These are phyloP conservation scores for Pythium sp. DNA, from an alignment of 352 stramenopile genomes.

Conservation along the genomic window DNA sequence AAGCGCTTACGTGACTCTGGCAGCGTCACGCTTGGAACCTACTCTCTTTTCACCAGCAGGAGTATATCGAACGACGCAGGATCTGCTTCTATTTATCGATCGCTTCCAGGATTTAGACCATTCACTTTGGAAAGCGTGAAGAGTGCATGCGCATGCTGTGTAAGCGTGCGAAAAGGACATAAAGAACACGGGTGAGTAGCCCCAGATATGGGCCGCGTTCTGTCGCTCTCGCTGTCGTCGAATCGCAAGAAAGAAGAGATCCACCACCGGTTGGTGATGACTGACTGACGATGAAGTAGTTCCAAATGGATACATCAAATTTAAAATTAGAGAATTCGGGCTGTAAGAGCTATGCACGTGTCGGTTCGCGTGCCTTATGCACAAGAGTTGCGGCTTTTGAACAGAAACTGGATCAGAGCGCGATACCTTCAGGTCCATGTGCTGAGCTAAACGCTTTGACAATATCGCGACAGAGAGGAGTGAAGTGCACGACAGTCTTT, in stretches of 20 bases:
- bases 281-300: not conserved
- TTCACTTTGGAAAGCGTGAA: not conserved
- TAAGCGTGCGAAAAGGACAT: not conserved
- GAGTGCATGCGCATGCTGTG: not conserved
- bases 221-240: not conserved
- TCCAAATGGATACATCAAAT: constrained; percentile 1
- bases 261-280: not conserved
- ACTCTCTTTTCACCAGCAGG: not conserved
- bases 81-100: not conserved
- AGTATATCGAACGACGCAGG: not conserved
- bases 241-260: not conserved
- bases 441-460: not conserved
- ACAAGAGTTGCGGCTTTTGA: not conserved
- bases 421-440: not conserved
- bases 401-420: not conserved
- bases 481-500: not conserved
- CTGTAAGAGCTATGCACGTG: not conserved
- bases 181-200: not conserved
- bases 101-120: too few relatives aligned
- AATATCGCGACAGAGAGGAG: not conserved
- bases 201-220: not conserved
- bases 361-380: not conserved
- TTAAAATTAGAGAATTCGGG: not conserved
- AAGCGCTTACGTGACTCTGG: not conserved
- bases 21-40: not conserved